phyloP scores from a whole-genome alignment of 257 asterid species.

The Lycium barbarum region DNA sequence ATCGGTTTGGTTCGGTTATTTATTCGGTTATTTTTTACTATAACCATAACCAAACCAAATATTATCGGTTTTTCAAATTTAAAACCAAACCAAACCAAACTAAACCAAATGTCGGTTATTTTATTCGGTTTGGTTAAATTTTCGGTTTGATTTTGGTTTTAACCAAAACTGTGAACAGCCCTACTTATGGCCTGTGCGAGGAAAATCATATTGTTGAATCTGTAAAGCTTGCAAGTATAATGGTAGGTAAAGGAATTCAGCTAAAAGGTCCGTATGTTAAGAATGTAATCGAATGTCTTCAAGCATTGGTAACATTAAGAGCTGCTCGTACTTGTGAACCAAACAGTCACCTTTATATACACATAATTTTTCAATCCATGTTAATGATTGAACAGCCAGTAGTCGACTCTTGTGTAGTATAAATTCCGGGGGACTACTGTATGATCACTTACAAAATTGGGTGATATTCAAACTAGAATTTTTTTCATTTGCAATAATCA shows the following conservation, averaged over 20 bases:
- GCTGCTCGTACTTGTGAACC: neutral
- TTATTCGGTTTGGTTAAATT: no score
- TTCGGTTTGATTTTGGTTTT: no score
- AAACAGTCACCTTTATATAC: neutral
- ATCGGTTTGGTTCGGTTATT: no score
- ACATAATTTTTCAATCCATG: neutral
- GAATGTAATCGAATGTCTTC: conserved; percentile 42
- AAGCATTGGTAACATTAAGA: conserved; percentile 33
- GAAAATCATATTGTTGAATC: conserved; percentile 57
- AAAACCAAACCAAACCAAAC: no score
- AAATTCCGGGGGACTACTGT: neutral
- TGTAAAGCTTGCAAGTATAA: conserved; percentile 44
- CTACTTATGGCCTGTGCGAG: conserved; percentile 56
- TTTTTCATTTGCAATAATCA: neutral
- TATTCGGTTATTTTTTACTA: no score
- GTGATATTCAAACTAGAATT: neutral
- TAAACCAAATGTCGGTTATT: no score
- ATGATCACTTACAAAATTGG: neutral
- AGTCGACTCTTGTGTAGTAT: neutral
- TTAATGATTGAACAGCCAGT: neutral
- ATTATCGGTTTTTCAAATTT: no score
- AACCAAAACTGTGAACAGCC: no score
- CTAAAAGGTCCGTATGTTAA: conserved; percentile 42
- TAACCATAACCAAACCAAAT: no score
- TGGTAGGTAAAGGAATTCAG: conserved; percentile 48